Conservation (phyloP, 1,139 yeast species). For the Taphrina pruni region DNA sequence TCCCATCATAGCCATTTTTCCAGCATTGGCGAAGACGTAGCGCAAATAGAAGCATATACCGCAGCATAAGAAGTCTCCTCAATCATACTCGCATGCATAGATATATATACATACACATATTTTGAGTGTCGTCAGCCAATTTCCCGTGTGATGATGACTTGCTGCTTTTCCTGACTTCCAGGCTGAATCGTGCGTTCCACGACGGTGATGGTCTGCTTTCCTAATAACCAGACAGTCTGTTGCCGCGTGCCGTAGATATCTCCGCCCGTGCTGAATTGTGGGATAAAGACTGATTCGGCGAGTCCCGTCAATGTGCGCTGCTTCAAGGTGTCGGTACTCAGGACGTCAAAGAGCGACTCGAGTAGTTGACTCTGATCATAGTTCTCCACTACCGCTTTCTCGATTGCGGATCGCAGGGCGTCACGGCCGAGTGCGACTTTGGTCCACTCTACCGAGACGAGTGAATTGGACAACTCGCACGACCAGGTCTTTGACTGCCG, state of each 20-base stretch:
- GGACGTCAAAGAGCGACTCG: slow-evolving; percentile 60
- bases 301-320: slow-evolving; percentile 55
- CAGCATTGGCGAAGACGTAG: background rate
- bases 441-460: slow-evolving; percentile 71
- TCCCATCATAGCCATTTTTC: background rate
- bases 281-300: slow-evolving; percentile 66
- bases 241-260: slow-evolving; percentile 83
- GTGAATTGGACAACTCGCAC: slow-evolving; percentile 63
- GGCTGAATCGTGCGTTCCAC: slow-evolving; percentile 53
- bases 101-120: too few relatives aligned
- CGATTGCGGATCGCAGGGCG: slow-evolving; percentile 56
- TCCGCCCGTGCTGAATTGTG: slow-evolving; percentile 6
- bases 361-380: slow-evolving; percentile 55
- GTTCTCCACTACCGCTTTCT: slow-evolving; percentile 48
- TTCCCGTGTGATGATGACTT: background rate
- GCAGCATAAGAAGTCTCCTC: background rate
- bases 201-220: slow-evolving; percentile 58
- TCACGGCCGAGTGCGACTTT: slow-evolving; percentile 65
- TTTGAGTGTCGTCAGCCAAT: background rate
- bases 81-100: too few relatives aligned
- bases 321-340: slow-evolving; percentile 58
- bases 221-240: slow-evolving; percentile 75
- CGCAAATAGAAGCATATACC: background rate
- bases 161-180: background rate
- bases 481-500: background rate